Evolutionary conservation across 2,329 filamentous ascomycete species (phyloP).

Genomic region (Fusarium albosuccineum): DNA sequence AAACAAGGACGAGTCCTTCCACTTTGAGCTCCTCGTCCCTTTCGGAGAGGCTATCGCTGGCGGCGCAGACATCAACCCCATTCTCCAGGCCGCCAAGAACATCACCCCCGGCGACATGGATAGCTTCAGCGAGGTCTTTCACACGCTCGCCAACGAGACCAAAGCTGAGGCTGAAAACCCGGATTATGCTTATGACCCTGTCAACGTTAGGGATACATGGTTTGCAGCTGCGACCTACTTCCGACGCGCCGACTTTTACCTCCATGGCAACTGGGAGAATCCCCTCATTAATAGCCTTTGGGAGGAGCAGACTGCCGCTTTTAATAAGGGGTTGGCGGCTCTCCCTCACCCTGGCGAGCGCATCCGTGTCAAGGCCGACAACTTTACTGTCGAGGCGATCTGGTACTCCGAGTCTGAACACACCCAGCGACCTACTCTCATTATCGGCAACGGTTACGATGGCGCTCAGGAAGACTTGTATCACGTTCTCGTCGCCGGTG

Average conservation of each 20-base stretch:
- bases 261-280: slow-evolving; percentile 56
- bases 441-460: slow-evolving; percentile 59
- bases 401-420: slow-evolving; percentile 47
- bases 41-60: slow-evolving; percentile 2
- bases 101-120: slow-evolving; percentile 43
- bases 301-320: slow-evolving; percentile 52
- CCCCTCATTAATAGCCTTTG: slow-evolving; percentile 56
- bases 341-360: slow-evolving; percentile 54
- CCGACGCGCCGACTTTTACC: slow-evolving; percentile 57
- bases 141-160: slow-evolving; percentile 40
- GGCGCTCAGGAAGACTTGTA: slow-evolving; percentile 58
- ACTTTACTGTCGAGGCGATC: slow-evolving; percentile 54
- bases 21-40: slow-evolving; percentile 5
- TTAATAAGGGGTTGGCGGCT: slow-evolving; percentile 53
- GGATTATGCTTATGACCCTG: slow-evolving; percentile 35
- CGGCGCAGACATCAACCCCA: slow-evolving; percentile 47
- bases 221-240: slow-evolving; percentile 59
- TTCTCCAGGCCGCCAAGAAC: slow-evolving; percentile 48
- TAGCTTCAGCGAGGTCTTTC: slow-evolving; percentile 42
- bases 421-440: slow-evolving; percentile 51
- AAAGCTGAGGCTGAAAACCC: slow-evolving; percentile 38
- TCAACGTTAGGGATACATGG: slow-evolving; percentile 43
- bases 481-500: slow-evolving; percentile 51
- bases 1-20: slow-evolving; percentile 4
- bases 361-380: slow-evolving; percentile 44